Conservation (phyloP, 768 basidiomycete genomes). For the Agrocybe chaxingu region DNA sequence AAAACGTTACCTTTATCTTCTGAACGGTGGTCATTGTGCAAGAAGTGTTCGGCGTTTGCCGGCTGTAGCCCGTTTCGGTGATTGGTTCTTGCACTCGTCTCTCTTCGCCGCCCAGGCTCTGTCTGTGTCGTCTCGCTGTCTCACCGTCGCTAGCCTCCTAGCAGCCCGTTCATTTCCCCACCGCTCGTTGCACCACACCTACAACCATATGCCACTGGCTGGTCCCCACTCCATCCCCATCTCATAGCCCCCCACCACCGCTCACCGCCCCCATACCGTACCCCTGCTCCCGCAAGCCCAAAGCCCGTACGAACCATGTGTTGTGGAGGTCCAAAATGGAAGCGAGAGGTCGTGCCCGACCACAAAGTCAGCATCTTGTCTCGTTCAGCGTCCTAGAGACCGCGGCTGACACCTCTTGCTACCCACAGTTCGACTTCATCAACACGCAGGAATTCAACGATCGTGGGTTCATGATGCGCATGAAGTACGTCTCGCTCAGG, state of each 20-base stretch:
- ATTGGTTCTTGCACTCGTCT: slow-evolving; percentile 16
- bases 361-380: slow-evolving; percentile 71
- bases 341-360: slow-evolving; percentile 94
- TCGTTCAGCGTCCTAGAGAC: neutral
- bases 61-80: slow-evolving; percentile 18
- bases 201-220: slow-evolving; percentile 50
- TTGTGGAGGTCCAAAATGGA: slow-evolving; percentile 83
- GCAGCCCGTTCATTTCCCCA: slow-evolving; percentile 24
- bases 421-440: slow-evolving; percentile 88
- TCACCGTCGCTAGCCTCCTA: slow-evolving; percentile 14
- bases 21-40: slow-evolving; percentile 83
- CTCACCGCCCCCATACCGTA: slow-evolving; percentile 18
- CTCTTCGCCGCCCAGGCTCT: slow-evolving; percentile 9
- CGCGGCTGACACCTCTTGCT: slow-evolving; percentile 19
- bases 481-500: slow-evolving; percentile 56
- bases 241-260: slow-evolving; percentile 13
- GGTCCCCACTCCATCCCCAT: slow-evolving; percentile 27
- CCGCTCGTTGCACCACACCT: slow-evolving; percentile 24
- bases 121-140: slow-evolving; percentile 7
- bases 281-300: slow-evolving; percentile 16
- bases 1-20: slow-evolving; percentile 69
- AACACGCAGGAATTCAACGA: slow-evolving; percentile 91
- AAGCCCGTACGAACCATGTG: slow-evolving; percentile 14
- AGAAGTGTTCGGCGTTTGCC: slow-evolving; percentile 34
- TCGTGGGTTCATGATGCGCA: slow-evolving; percentile 80